phyloP scores from a whole-genome alignment of 441 rosid species.

The Gossypium gossypioides region DNA sequence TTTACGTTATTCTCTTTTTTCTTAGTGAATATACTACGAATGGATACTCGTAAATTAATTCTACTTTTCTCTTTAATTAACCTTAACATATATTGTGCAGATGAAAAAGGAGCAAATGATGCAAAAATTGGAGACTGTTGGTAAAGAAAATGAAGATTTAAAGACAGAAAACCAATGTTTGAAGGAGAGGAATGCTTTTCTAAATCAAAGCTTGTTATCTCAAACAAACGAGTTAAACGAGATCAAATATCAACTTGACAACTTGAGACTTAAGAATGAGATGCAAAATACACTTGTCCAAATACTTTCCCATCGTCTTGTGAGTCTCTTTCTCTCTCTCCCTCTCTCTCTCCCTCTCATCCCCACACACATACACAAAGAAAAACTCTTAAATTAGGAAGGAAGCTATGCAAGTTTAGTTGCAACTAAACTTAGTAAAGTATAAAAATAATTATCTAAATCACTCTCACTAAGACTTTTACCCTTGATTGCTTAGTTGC shows the following conservation, averaged over 20 bases:
- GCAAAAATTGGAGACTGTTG: neutral
- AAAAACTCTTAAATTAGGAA: no score
- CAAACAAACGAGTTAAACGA: neutral
- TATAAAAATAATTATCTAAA: no score
- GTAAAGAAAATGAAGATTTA: neutral
- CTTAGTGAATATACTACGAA: no score
- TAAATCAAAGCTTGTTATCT: neutral
- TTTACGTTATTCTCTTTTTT: no score
- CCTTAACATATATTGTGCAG: neutral
- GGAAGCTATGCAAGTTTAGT: no score
- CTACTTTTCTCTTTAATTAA: neutral
- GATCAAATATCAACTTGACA: neutral
- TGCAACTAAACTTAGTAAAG: no score
- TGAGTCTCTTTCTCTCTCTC: conserved; percentile 1
- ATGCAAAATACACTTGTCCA: neutral
- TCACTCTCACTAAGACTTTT: no score
- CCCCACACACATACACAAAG: neutral
- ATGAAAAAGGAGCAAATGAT: neutral
- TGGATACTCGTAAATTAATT: no score
- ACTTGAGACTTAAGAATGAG: neutral
- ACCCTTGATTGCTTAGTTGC: no score
- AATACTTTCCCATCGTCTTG: neutral
- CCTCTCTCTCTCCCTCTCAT: neutral
- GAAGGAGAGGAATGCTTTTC: neutral
- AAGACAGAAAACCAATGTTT: neutral